Conservation (phyloP, 805 yeast species). For the Nakazawaea wyomingensis region DNA sequence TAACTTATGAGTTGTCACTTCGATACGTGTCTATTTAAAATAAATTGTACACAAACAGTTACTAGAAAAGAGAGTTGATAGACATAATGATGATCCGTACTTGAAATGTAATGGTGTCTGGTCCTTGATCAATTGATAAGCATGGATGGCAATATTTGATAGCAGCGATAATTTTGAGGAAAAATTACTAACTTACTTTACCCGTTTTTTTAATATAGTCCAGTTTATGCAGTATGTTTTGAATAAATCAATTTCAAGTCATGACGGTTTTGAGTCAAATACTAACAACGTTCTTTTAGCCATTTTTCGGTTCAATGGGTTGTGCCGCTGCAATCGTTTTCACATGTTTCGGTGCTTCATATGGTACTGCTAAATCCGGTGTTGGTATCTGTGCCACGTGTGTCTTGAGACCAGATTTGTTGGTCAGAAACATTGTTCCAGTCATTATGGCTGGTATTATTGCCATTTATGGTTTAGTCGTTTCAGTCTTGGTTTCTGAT, state of each 20-base stretch:
- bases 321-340: constrained; percentile 99
- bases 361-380: constrained; percentile 99
- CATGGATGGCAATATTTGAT: background rate
- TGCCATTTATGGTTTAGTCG: constrained; percentile 97
- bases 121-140: background rate
- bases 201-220: constrained; percentile 34
- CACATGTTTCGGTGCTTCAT: constrained; percentile 98
- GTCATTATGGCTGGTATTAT: constrained; percentile 99
- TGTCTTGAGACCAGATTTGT: constrained; percentile 93
- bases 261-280: too few species aligned
- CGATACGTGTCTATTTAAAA: too few species aligned
- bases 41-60: too few species aligned
- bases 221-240: constrained; percentile 60
- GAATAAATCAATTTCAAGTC: too few species aligned
- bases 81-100: too few species aligned
- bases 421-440: constrained; percentile 91
- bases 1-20: too few species aligned
- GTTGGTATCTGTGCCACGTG: constrained; percentile 99
- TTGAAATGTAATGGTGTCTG: background rate
- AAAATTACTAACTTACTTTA: constrained; percentile 6
- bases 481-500: constrained; percentile 89
- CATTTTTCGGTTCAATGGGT: constrained; percentile 99
- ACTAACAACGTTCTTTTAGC: constrained; percentile 34
- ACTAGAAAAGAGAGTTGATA: too few species aligned
- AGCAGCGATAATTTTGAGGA: too few species aligned